A percentile compares a stretch with the other conserved stretches of the same genome.
These are phyloP conservation scores for Chloris gayana DNA, from an alignment of 176 grass and related monocot genomes.

Conservation along the genomic window DNA sequence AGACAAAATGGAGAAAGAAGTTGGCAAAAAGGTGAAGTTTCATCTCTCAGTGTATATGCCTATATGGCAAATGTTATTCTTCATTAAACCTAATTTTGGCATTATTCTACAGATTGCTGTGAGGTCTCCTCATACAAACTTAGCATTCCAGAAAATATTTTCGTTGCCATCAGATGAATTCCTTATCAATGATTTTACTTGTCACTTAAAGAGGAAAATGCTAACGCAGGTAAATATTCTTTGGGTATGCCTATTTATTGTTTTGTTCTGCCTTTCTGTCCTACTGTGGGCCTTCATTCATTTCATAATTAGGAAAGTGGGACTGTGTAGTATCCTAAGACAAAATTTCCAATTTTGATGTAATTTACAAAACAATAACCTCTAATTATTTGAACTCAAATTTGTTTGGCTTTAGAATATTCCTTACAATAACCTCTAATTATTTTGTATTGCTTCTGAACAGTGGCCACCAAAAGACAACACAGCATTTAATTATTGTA, in stretches of 20 bases:
- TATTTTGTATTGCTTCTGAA: conserved; percentile 13
- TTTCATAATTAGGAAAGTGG: not conserved
- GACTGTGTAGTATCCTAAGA: conserved; percentile 15
- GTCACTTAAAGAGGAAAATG: conserved; percentile 96
- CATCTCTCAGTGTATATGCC: not conserved
- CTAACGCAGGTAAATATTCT: conserved; percentile 63
- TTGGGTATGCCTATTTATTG: not conserved
- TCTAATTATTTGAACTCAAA: not conserved
- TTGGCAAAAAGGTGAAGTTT: conserved; percentile 80
- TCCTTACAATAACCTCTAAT: conserved; percentile 1
- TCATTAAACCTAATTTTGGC: conserved; percentile 12
- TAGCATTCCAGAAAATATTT: conserved; percentile 89
- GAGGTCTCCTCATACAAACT: conserved; percentile 90
- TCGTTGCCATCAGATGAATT: conserved; percentile 91
- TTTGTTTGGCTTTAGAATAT: not conserved
- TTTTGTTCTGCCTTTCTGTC: not conserved
- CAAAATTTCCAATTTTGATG: not conserved
- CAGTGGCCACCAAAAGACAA: not conserved
- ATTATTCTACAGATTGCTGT: conserved; percentile 71
- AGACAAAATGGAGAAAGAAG: conserved; percentile 89
- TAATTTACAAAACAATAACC: too few species aligned
- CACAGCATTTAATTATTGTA: not conserved
- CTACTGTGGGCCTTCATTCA: not conserved
- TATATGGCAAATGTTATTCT: conserved; percentile 1
- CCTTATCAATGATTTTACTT: conserved; percentile 99